These are phyloP conservation scores for Calonectria honghensis DNA, from an alignment of 2,329 filamentous ascomycete genomes.

Conservation along the genomic window DNA sequence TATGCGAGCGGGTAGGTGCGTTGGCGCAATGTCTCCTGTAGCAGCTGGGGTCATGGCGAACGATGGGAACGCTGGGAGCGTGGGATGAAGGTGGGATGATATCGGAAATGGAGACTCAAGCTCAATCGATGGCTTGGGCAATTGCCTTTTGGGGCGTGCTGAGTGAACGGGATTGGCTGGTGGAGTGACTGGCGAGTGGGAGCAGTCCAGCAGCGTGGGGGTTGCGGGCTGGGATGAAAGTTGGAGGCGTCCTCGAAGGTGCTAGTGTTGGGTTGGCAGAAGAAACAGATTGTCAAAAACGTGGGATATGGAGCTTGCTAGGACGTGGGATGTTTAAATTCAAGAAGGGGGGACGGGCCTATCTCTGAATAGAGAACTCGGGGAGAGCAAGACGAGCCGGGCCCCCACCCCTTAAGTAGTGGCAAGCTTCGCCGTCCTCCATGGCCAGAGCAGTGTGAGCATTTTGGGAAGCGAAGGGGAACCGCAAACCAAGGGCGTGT, in stretches of 20 bases:
- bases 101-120: slow-evolving; percentile 51
- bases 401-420: slow-evolving; percentile 56
- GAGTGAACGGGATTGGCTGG: slow-evolving; percentile 56
- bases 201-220: slow-evolving; percentile 54
- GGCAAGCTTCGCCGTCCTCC: slow-evolving; percentile 45
- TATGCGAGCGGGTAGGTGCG: slow-evolving; percentile 64
- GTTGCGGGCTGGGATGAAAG: slow-evolving; percentile 51
- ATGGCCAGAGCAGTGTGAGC: slow-evolving; percentile 34
- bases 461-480: slow-evolving; percentile 41
- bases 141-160: slow-evolving; percentile 57
- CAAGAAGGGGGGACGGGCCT: slow-evolving; percentile 39
- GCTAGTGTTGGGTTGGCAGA: slow-evolving; percentile 44
- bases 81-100: slow-evolving; percentile 76
- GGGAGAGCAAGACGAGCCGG: slow-evolving; percentile 45
- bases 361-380: slow-evolving; percentile 43
- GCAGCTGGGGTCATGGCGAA: slow-evolving; percentile 71
- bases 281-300: slow-evolving; percentile 41
- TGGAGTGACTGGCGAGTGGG: slow-evolving; percentile 51
- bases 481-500: slow-evolving; percentile 49
- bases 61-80: slow-evolving; percentile 63
- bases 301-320: slow-evolving; percentile 42
- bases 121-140: slow-evolving; percentile 56
- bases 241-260: slow-evolving; percentile 49
- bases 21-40: slow-evolving; percentile 64
- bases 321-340: slow-evolving; percentile 43